Evolutionary conservation across 2,329 filamentous ascomycete species (phyloP).

Genomic region (Botrytis squamosa): DNA sequence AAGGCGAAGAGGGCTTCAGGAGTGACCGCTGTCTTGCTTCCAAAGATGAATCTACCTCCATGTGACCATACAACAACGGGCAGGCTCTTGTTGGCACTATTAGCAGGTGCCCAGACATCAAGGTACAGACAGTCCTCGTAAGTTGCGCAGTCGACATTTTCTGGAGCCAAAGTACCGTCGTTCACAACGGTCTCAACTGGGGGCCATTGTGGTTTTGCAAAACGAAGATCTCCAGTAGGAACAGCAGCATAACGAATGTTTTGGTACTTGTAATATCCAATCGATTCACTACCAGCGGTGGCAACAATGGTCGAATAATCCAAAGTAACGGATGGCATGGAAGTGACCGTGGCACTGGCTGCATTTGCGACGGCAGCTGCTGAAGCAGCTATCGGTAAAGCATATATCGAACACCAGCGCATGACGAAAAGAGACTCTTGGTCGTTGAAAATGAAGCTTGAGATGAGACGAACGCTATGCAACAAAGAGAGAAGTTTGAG

Average conservation of each 20-base stretch:
- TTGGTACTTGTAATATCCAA: slow-evolving; percentile 32
- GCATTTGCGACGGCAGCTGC: not conserved
- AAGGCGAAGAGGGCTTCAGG: slow-evolving; percentile 39
- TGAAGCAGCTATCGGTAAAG: not conserved
- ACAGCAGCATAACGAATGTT: slow-evolving; percentile 42
- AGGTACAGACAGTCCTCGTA: slow-evolving; percentile 37
- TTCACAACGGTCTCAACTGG: slow-evolving; percentile 39
- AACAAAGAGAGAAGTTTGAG: not conserved
- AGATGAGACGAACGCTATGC: not conserved
- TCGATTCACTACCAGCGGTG: slow-evolving; percentile 21
- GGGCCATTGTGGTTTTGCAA: slow-evolving; percentile 40
- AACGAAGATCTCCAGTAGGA: slow-evolving; percentile 40
- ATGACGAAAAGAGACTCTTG: not conserved
- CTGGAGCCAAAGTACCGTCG: slow-evolving; percentile 38
- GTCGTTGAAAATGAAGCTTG: not conserved
- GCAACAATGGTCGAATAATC: slow-evolving; percentile 24
- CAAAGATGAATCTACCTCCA: slow-evolving; percentile 34
- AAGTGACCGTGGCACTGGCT: not conserved
- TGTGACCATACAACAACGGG: slow-evolving; percentile 39
- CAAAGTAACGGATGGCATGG: slow-evolving; percentile 22
- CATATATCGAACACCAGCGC: not conserved
- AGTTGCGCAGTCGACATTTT: slow-evolving; percentile 39
- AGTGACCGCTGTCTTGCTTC: slow-evolving; percentile 38
- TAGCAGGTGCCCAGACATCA: slow-evolving; percentile 35
- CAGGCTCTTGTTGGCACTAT: slow-evolving; percentile 33